Conservation (phyloP, 805 yeast genomes). For the Aciculoconidium aculeatum region DNA sequence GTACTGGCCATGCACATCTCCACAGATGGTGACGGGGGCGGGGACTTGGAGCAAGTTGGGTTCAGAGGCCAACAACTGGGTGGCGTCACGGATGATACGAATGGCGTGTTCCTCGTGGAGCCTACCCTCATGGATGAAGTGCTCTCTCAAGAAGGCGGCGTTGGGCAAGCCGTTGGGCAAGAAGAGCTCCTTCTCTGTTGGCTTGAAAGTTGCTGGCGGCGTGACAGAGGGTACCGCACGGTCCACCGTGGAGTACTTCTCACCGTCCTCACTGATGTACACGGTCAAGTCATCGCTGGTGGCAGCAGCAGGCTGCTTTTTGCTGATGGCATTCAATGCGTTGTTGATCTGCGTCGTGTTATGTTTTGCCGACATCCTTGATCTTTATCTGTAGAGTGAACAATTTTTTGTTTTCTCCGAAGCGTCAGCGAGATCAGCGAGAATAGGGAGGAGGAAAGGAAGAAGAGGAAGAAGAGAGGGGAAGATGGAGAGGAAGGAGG, state of each 20-base stretch:
- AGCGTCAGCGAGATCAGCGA: no score
- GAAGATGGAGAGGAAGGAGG: no score
- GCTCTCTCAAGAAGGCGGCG: conserved; percentile 62
- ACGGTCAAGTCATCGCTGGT: conserved; percentile 37
- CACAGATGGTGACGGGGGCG: conserved; percentile 94
- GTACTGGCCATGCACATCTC: conserved; percentile 96
- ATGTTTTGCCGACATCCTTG: conserved; percentile 12
- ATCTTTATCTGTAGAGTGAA: no score
- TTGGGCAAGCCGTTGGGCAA: conserved; percentile 61
- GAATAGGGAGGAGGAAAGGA: no score
- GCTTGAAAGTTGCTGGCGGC: conserved; percentile 61
- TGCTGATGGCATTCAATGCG: conserved; percentile 55
- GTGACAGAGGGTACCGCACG: conserved; percentile 52
- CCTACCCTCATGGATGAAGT: conserved; percentile 78
- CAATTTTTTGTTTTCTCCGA: no score
- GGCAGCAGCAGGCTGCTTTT: conserved; percentile 22
- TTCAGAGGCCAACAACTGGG: conserved; percentile 56
- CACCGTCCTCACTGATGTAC: conserved; percentile 56
- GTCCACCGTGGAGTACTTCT: conserved; percentile 47
- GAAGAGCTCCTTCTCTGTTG: conserved; percentile 67
- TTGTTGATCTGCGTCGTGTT: conserved; percentile 57
- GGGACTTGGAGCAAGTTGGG: conserved; percentile 78
- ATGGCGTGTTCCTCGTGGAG: conserved; percentile 65
- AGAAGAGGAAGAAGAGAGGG: no score
- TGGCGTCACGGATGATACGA: conserved; percentile 60